A percentile compares a stretch with the other conserved stretches of the same genome.
These are phyloP conservation scores for Phytophthora fragariae DNA, from an alignment of 352 stramenopile species.

Conservation along the genomic window DNA sequence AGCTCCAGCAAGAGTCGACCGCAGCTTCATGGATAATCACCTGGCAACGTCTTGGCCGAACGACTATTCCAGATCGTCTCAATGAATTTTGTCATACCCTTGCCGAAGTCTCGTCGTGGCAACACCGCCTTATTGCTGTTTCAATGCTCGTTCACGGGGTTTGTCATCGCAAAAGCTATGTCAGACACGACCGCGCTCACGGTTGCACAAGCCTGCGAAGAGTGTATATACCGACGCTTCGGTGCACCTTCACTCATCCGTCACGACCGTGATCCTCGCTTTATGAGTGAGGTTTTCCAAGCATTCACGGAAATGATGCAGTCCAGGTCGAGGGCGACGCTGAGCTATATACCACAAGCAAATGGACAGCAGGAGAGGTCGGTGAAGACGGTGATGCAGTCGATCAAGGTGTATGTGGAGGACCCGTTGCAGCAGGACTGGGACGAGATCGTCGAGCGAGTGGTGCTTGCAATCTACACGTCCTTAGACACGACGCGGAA, in stretches of 20 bases:
- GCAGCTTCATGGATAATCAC: background rate
- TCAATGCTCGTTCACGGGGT: conserved; percentile 14
- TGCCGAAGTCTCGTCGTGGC: background rate
- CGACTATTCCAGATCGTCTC: conserved; percentile 3
- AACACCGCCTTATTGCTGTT: conserved; percentile 21
- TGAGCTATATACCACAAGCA: conserved; percentile 21
- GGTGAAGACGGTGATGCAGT: conserved; percentile 16
- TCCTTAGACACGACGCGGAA: background rate
- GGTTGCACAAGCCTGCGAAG: conserved; percentile 16
- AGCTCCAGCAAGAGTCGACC: conserved; percentile 8
- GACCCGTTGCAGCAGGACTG: conserved; percentile 19
- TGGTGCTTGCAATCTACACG: conserved; percentile 2
- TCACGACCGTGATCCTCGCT: conserved; percentile 20
- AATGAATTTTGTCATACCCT: background rate
- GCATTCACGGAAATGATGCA: conserved; percentile 21
- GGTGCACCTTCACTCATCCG: conserved; percentile 14
- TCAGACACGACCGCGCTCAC: conserved; percentile 3
- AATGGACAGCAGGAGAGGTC: conserved; percentile 21
- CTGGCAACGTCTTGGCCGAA: conserved; percentile 6
- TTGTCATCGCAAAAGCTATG: conserved; percentile 24
- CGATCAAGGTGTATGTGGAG: conserved; percentile 7
- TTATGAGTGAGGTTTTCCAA: conserved; percentile 24
- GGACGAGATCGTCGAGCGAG: conserved; percentile 11
- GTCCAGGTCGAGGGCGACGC: background rate
- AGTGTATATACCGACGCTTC: conserved; percentile 16